Evolutionary conservation across 2,329 filamentous ascomycete species (phyloP).

Genomic region (Claviceps sp.): DNA sequence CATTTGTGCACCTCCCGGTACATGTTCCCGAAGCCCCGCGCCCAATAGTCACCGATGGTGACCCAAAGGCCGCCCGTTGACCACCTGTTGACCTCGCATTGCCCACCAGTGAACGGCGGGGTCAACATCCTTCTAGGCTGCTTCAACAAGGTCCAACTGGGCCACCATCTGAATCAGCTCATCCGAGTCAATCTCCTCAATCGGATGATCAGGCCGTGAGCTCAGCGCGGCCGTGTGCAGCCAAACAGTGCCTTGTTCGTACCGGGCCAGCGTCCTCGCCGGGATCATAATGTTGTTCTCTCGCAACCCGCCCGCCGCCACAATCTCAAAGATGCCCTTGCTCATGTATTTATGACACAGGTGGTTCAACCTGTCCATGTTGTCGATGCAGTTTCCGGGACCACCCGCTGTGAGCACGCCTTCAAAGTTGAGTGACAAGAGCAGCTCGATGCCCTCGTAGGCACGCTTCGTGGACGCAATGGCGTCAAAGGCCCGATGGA

Average conservation of each 20-base stretch:
- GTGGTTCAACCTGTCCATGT: constrained; percentile 22
- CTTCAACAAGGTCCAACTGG: constrained; percentile 6
- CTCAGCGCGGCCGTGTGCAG: constrained; percentile 32
- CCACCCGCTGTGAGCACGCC: constrained; percentile 42
- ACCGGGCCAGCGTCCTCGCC: constrained; percentile 13
- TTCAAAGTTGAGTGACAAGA: constrained; percentile 32
- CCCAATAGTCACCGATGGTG: too few relatives aligned
- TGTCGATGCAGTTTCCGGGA: constrained; percentile 24
- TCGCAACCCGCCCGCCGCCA: constrained; percentile 39
- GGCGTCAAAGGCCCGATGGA: constrained; percentile 43
- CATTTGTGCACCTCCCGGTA: too few relatives aligned
- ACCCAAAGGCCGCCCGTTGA: too few relatives aligned
- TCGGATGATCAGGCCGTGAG: constrained; percentile 4
- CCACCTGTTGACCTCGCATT: too few relatives aligned
- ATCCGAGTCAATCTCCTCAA: constrained; percentile 14
- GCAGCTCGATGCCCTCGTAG: constrained; percentile 16
- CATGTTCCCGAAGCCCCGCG: too few relatives aligned
- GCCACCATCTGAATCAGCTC: constrained; percentile 12
- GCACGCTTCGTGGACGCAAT: constrained; percentile 19
- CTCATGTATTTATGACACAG: constrained; percentile 19
- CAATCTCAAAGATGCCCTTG: constrained; percentile 26
- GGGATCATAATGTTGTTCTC: constrained; percentile 23
- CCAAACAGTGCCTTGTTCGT: constrained; percentile 18
- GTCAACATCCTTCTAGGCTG: neutral
- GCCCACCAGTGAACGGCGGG: too few relatives aligned